Percentiles rank a stretch among this genome's conserved stretches.
Conservation (phyloP, 2,329 filamentous ascomycete genomes). For the Arthrobotrys musiformis region DNA sequence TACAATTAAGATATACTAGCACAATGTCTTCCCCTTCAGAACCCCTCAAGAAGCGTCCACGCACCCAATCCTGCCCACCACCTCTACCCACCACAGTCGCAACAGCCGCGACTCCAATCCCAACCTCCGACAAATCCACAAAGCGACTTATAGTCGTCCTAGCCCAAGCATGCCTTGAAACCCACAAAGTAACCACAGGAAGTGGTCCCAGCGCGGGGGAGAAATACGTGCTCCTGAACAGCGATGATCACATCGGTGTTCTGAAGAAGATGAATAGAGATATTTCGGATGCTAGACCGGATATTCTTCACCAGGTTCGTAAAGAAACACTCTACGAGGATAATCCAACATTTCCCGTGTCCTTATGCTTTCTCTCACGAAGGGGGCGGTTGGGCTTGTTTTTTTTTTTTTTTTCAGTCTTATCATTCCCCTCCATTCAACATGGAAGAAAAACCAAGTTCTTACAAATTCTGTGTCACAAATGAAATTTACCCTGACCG, state of each 20-base stretch:
- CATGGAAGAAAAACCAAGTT: slow-evolving; percentile 49
- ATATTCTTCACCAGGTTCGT: slow-evolving; percentile 97
- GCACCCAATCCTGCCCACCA: slow-evolving; percentile 93
- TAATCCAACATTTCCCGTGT: slow-evolving; percentile 53
- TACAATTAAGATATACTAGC: neutral
- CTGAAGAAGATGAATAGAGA: slow-evolving; percentile 99
- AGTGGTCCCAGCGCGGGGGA: slow-evolving; percentile 77
- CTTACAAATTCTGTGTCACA: slow-evolving; percentile 27
- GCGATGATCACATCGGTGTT: slow-evolving; percentile 97
- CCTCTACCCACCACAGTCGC: slow-evolving; percentile 93
- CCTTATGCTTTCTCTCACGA: neutral
- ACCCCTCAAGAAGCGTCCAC: slow-evolving; percentile 65
- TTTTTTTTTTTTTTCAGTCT: neutral
- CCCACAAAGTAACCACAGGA: slow-evolving; percentile 88
- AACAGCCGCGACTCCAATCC: slow-evolving; percentile 87
- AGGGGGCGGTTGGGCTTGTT: neutral
- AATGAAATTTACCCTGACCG: neutral
- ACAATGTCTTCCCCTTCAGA: slow-evolving; percentile 59
- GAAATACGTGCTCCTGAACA: slow-evolving; percentile 97
- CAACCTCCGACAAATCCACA: slow-evolving; percentile 86
- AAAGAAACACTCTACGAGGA: slow-evolving; percentile 56
- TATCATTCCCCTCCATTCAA: slow-evolving; percentile 46
- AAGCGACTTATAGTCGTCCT: slow-evolving; percentile 93
- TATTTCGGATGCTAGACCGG: slow-evolving; percentile 95
- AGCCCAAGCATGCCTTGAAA: slow-evolving; percentile 96